Conservation (phyloP, 2,329 filamentous ascomycete genomes). For the Calonectria multiphialidica region DNA sequence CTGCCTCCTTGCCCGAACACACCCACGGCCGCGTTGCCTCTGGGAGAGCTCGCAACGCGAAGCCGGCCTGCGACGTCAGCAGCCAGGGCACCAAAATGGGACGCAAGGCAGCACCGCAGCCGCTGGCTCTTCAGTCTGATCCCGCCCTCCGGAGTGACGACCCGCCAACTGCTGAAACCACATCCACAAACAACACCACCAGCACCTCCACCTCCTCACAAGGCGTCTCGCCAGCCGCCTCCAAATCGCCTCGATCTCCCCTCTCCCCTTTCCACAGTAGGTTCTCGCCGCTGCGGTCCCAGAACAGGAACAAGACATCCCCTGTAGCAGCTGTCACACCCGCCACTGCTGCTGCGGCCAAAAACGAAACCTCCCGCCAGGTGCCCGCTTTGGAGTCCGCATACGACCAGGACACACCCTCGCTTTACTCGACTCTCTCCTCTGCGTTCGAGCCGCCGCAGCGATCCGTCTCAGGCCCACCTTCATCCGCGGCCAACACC, state of each 20-base stretch:
- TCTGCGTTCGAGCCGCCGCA: slow-evolving; percentile 39
- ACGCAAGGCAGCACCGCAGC: slow-evolving; percentile 70
- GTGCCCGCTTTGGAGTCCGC: slow-evolving; percentile 40
- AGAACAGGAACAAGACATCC: slow-evolving; percentile 38
- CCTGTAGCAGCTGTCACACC: slow-evolving; percentile 25
- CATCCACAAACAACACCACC: slow-evolving; percentile 30
- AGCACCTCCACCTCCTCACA: slow-evolving; percentile 34
- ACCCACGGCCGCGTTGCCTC: slow-evolving; percentile 32
- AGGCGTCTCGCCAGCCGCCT: slow-evolving; percentile 49
- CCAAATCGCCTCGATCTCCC: slow-evolving; percentile 57
- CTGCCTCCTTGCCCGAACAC: slow-evolving; percentile 20
- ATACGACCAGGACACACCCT: slow-evolving; percentile 40
- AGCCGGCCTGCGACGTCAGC: slow-evolving; percentile 40
- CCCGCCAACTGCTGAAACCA: slow-evolving; percentile 47
- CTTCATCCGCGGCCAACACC: slow-evolving; percentile 32
- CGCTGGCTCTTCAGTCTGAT: slow-evolving; percentile 63
- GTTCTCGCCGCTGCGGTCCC: slow-evolving; percentile 51
- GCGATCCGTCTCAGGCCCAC: slow-evolving; percentile 30
- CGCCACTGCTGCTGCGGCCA: slow-evolving; percentile 31
- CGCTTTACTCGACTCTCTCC: slow-evolving; percentile 43
- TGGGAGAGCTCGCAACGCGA: slow-evolving; percentile 36
- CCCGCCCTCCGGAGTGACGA: slow-evolving; percentile 48
- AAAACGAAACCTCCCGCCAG: slow-evolving; percentile 39
- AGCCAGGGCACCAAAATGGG: slow-evolving; percentile 57
- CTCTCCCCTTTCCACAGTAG: slow-evolving; percentile 58